These are phyloP conservation scores for Nemophila menziesii DNA, from an alignment of 257 asterid species.

Conservation along the genomic window DNA sequence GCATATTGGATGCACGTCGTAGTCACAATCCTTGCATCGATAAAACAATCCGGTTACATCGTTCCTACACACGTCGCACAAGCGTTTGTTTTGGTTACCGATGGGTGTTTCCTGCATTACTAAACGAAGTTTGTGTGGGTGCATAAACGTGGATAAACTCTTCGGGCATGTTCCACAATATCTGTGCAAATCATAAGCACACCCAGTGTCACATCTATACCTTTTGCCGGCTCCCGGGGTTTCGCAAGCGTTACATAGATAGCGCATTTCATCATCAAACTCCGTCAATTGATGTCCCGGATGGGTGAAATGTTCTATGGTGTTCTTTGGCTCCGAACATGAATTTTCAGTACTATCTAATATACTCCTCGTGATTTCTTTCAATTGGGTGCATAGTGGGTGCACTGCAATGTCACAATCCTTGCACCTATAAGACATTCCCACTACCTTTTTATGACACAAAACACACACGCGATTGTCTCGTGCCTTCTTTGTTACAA, in stretches of 20 bases:
- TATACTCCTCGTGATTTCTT: too few species aligned
- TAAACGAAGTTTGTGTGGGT: slow-evolving; percentile 14
- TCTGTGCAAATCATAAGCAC: slow-evolving; percentile 39
- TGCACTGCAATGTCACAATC: too few species aligned
- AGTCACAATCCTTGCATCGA: slow-evolving; percentile 1
- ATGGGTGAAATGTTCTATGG: slow-evolving; percentile 28
- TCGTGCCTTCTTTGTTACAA: too few species aligned
- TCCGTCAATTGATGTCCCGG: slow-evolving; percentile 19
- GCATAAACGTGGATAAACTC: slow-evolving; percentile 22
- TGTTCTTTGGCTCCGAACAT: too few species aligned
- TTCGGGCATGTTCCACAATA: slow-evolving; percentile 37
- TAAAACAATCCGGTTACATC: not conserved
- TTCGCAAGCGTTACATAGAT: slow-evolving; percentile 32
- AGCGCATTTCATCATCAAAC: slow-evolving; percentile 7
- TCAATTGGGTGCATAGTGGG: too few species aligned
- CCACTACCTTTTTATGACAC: too few species aligned
- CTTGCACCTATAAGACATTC: too few species aligned
- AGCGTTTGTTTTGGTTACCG: not conserved
- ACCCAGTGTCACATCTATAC: slow-evolving; percentile 21
- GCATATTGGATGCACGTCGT: slow-evolving; percentile 1
- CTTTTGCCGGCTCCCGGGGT: slow-evolving; percentile 27
- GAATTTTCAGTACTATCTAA: too few species aligned
- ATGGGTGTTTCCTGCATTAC: not conserved
- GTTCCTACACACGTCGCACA: not conserved
- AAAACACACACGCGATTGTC: too few species aligned